Conservation (phyloP, 2,329 filamentous ascomycete genomes). For the Penicillium concentricum region DNA sequence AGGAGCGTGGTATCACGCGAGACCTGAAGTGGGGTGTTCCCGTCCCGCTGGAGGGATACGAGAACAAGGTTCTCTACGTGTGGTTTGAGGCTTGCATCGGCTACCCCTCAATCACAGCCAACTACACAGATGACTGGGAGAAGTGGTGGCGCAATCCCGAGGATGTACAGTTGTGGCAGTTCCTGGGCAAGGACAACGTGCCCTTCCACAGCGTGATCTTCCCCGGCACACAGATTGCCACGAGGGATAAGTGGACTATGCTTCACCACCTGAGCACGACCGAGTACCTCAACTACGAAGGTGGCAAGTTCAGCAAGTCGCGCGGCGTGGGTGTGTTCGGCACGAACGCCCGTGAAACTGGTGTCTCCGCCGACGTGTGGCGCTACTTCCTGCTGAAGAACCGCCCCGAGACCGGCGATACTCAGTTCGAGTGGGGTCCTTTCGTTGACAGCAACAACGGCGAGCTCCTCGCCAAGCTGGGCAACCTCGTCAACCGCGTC, state of each 20-base stretch:
- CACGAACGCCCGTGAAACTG: slow-evolving; percentile 82
- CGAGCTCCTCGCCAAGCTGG: slow-evolving; percentile 72
- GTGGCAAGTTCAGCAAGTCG: slow-evolving; percentile 90
- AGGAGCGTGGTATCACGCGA: slow-evolving; percentile 83
- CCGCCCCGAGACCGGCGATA: slow-evolving; percentile 80
- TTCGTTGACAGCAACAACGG: slow-evolving; percentile 87
- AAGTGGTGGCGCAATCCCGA: slow-evolving; percentile 93
- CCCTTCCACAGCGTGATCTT: slow-evolving; percentile 90
- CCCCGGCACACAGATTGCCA: slow-evolving; percentile 82
- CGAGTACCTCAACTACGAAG: slow-evolving; percentile 85
- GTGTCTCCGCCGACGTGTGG: slow-evolving; percentile 84
- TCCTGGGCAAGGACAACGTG: slow-evolving; percentile 92
- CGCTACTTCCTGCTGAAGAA: slow-evolving; percentile 85
- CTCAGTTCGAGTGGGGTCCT: slow-evolving; percentile 84
- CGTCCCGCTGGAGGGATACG: slow-evolving; percentile 60
- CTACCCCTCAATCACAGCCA: slow-evolving; percentile 92
- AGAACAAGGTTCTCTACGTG: slow-evolving; percentile 84
- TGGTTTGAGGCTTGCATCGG: slow-evolving; percentile 93
- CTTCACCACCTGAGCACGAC: slow-evolving; percentile 85
- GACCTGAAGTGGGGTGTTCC: slow-evolving; percentile 87
- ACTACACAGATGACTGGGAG: slow-evolving; percentile 85
- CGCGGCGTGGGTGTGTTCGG: slow-evolving; percentile 88
- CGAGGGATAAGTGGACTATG: slow-evolving; percentile 82
- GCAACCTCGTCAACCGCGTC: slow-evolving; percentile 71
- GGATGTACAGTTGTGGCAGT: slow-evolving; percentile 85